Conservation (phyloP, 805 yeast genomes). For the Starmerella cellae region DNA sequence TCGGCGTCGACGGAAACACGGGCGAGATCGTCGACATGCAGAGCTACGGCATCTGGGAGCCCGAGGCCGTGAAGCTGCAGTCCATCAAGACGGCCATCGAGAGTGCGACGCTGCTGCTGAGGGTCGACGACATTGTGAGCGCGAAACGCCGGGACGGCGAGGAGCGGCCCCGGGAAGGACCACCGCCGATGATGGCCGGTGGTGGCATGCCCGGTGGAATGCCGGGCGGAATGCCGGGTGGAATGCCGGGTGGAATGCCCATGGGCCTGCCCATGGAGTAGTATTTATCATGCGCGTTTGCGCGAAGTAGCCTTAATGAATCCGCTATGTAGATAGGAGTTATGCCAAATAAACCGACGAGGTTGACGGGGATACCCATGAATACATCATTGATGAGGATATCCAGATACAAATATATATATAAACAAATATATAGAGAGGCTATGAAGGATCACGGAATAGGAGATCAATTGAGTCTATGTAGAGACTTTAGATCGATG, state of each 20-base stretch:
- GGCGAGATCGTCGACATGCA: constrained; percentile 95
- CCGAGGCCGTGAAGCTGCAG: constrained; percentile 94
- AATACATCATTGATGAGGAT: no score
- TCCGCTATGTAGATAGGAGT: no score
- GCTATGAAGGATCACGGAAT: no score
- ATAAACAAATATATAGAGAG: no score
- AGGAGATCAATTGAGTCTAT: no score
- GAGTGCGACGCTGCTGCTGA: constrained; percentile 82
- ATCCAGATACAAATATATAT: no score
- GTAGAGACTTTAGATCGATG: no score
- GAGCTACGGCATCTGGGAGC: constrained; percentile 96
- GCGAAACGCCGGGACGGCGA: constrained; percentile 56
- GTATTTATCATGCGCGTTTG: no score
- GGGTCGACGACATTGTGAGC: constrained; percentile 96
- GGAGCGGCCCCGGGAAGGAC: constrained; percentile 12
- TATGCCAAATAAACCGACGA: no score
- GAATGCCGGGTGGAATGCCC: constrained; percentile 10
- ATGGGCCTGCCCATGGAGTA: no score
- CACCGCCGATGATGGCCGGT: constrained; percentile 19
- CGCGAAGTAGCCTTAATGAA: no score
- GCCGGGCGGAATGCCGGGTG: constrained; percentile 12
- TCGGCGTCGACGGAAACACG: constrained; percentile 87
- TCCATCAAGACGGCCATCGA: constrained; percentile 96
- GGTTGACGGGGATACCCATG: no score
- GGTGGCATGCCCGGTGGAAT: constrained; percentile 19